Conservation (phyloP, 2,329 filamentous ascomycete genomes). For the Sporothrix curviconia region DNA sequence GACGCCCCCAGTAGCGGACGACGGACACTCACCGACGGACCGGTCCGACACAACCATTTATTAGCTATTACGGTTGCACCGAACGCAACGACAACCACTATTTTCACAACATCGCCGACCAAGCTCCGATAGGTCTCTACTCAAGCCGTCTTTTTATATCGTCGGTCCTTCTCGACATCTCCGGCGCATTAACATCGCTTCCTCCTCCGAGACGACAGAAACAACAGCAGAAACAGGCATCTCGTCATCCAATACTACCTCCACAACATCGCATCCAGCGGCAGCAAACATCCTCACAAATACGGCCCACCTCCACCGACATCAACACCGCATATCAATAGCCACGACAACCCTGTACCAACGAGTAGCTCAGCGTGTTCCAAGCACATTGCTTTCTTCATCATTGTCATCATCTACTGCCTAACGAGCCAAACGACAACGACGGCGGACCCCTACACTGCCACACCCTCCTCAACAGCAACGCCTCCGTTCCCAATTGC, state of each 20-base stretch:
- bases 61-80: constrained; percentile 20
- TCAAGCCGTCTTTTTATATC: too few relatives aligned
- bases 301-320: too few relatives aligned
- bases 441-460: not conserved
- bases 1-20: constrained; percentile 9
- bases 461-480: constrained; percentile 8
- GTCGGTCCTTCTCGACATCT: not conserved
- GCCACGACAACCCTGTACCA: too few relatives aligned
- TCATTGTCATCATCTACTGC: not conserved
- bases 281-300: too few relatives aligned
- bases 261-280: too few relatives aligned
- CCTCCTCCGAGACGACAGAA: not conserved
- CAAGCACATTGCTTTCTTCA: not conserved
- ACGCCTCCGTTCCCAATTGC: not conserved
- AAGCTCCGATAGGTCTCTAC: too few relatives aligned
- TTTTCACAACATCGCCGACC: constrained; percentile 13
- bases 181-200: not conserved
- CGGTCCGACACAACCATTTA: constrained; percentile 18
- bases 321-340: too few relatives aligned
- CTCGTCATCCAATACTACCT: too few relatives aligned
- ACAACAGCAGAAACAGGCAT: not conserved
- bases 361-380: too few relatives aligned
- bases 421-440: not conserved
- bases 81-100: constrained; percentile 20
- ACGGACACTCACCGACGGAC: constrained; percentile 11